Conservation (phyloP, 2,329 filamentous ascomycete species). For the Nemania abortiva region DNA sequence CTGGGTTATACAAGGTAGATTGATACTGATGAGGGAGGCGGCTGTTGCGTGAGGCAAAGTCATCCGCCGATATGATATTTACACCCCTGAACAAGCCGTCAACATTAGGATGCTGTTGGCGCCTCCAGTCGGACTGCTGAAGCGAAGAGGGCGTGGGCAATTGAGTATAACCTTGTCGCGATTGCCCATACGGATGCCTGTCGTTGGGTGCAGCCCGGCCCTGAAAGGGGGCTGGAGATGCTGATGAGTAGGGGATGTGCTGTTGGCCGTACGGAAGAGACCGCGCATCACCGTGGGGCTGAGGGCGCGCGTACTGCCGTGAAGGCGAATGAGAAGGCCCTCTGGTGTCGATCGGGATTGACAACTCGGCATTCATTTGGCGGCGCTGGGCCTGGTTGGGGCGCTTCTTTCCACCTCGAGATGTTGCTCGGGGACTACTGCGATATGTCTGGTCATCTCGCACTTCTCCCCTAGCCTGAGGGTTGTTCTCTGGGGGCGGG, state of each 20-base stretch:
- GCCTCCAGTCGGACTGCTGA: slow-evolving; percentile 43
- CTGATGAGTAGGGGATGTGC: slow-evolving; percentile 37
- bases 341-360: slow-evolving; percentile 66
- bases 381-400: slow-evolving; percentile 73
- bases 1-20: slow-evolving; percentile 50
- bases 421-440: slow-evolving; percentile 26
- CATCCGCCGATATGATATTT: slow-evolving; percentile 44
- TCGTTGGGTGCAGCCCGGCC: slow-evolving; percentile 32
- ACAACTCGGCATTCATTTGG: slow-evolving; percentile 71
- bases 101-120: slow-evolving; percentile 38
- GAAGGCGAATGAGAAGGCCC: slow-evolving; percentile 37
- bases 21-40: slow-evolving; percentile 42
- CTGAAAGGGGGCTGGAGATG: slow-evolving; percentile 35
- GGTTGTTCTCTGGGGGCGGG: background rate
- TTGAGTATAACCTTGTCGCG: slow-evolving; percentile 39
- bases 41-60: slow-evolving; percentile 43
- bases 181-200: slow-evolving; percentile 33
- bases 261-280: slow-evolving; percentile 32
- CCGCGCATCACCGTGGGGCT: slow-evolving; percentile 47
- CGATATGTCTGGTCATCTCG: slow-evolving; percentile 14
- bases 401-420: slow-evolving; percentile 60
- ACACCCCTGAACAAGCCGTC: slow-evolving; percentile 40
- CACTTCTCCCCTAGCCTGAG: background rate
- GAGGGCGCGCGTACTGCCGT: slow-evolving; percentile 47
- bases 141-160: slow-evolving; percentile 29